phyloP scores from a whole-genome alignment of 768 basidiomycete species.

The Russula dissimulans region DNA sequence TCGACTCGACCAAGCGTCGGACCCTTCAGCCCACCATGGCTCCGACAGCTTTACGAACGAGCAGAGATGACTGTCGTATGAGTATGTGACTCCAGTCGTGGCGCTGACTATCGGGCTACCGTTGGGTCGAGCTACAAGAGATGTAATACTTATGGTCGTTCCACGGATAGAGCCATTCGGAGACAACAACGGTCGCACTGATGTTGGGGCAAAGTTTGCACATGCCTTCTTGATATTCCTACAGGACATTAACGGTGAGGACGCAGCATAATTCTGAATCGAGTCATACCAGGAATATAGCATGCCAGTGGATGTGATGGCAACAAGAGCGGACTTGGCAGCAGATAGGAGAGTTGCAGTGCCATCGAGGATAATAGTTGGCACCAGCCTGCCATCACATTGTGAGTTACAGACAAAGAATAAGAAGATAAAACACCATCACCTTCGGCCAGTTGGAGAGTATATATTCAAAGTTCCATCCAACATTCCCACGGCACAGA shows the following conservation, averaged over 20 bases:
- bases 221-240: constrained; percentile 71
- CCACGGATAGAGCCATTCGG: constrained; percentile 32
- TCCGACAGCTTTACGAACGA: constrained; percentile 73
- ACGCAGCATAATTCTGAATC: not conserved
- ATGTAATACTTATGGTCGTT: constrained; percentile 39
- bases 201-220: constrained; percentile 56
- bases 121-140: constrained; percentile 64
- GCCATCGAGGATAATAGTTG: constrained; percentile 62
- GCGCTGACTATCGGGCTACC: constrained; percentile 71
- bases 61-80: constrained; percentile 60
- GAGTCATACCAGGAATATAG: constrained; percentile 63
- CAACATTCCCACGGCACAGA: constrained; percentile 68
- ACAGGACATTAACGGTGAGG: not conserved
- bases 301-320: constrained; percentile 63
- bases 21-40: constrained; percentile 78
- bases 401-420: not conserved
- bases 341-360: constrained; percentile 63
- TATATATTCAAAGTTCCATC: constrained; percentile 82
- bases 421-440: constrained; percentile 18
- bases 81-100: constrained; percentile 68
- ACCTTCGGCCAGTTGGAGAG: constrained; percentile 79
- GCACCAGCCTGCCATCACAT: constrained; percentile 50
- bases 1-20: constrained; percentile 74
- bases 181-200: constrained; percentile 49
- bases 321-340: constrained; percentile 52